Percentiles rank a stretch among this genome's conserved stretches.
Evolutionary conservation across 2,329 filamentous ascomycete genomes (phyloP).

Genomic region (Xylaria sp.): DNA sequence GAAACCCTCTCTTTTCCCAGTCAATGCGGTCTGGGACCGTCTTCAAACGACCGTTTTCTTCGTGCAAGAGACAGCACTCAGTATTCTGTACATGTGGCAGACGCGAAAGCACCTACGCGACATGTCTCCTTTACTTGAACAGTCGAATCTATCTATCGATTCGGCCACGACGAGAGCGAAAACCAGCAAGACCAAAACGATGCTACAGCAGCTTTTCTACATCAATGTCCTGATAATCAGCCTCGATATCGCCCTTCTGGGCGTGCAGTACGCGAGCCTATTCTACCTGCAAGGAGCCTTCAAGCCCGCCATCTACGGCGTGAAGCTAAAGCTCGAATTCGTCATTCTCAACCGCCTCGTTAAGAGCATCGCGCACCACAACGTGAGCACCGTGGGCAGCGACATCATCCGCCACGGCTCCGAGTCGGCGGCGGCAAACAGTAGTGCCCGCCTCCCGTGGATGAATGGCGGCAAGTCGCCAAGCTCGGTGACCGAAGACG

Average conservation of each 20-base stretch:
- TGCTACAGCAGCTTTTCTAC: constrained; percentile 51
- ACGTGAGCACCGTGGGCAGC: constrained; percentile 28
- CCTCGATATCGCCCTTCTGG: constrained; percentile 54
- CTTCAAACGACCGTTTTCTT: constrained; percentile 50
- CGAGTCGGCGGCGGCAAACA: constrained; percentile 27
- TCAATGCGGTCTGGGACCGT: constrained; percentile 48
- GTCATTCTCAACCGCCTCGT: constrained; percentile 50
- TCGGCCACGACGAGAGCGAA: constrained; percentile 27
- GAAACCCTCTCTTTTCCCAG: constrained; percentile 40
- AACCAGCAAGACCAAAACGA: constrained; percentile 32
- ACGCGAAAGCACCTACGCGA: constrained; percentile 43
- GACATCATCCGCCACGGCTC: constrained; percentile 33
- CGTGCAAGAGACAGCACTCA: constrained; percentile 48
- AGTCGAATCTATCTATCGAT: constrained; percentile 24
- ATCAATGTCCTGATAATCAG: constrained; percentile 54
- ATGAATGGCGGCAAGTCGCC: constrained; percentile 29
- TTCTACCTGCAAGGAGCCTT: constrained; percentile 53
- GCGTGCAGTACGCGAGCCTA: constrained; percentile 51
- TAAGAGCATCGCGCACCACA: constrained; percentile 40
- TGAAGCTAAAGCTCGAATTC: constrained; percentile 53
- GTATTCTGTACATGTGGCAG: constrained; percentile 49
- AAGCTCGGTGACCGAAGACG: constrained; percentile 22
- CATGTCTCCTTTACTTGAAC: constrained; percentile 29
- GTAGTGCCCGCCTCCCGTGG: background rate
- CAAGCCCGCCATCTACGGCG: constrained; percentile 50